A percentile compares a stretch with the other conserved stretches of the same genome.
phyloP scores from a whole-genome alignment of 805 yeast genomes.

The Candida namnaoensis region DNA sequence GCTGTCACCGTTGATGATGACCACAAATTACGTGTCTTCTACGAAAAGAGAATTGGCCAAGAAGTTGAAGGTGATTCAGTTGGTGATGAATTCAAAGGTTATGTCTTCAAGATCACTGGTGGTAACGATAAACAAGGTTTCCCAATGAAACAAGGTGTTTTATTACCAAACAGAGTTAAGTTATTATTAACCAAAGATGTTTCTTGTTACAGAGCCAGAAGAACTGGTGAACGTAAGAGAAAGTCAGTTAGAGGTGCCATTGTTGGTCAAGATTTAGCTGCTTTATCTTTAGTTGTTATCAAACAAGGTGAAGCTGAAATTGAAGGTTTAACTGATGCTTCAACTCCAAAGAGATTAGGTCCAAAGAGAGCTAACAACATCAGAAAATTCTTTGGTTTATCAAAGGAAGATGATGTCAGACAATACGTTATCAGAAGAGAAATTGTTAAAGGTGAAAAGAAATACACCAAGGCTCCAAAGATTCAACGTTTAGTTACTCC shows the following conservation, averaged over 20 bases:
- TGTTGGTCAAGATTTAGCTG: constrained; percentile 95
- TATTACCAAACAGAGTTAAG: constrained; percentile 99
- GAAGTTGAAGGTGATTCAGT: constrained; percentile 98
- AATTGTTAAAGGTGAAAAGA: constrained; percentile 95
- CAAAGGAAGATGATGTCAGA: constrained; percentile 41
- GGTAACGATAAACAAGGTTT: constrained; percentile 99
- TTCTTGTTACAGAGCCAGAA: constrained; percentile 99
- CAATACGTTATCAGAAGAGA: constrained; percentile 97
- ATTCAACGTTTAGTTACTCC: constrained; percentile 99
- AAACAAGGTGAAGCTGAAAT: constrained; percentile 97
- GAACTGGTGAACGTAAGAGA: constrained; percentile 99
- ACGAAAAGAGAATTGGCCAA: constrained; percentile 99
- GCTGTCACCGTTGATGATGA: constrained; percentile 97
- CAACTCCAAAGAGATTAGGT: constrained; percentile 98
- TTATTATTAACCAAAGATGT: constrained; percentile 87
- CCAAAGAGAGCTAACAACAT: constrained; percentile 99
- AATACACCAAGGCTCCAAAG: constrained; percentile 99
- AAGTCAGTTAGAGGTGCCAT: constrained; percentile 99
- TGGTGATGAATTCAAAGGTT: constrained; percentile 99
- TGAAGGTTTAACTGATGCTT: constrained; percentile 90
- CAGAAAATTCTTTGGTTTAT: constrained; percentile 97
- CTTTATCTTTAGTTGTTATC: constrained; percentile 83
- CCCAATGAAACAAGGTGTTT: constrained; percentile 99
- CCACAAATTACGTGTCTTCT: constrained; percentile 96
- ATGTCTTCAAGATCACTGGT: constrained; percentile 97